A percentile compares a stretch with the other conserved stretches of the same genome.
Conservation (phyloP, 352 stramenopile genomes). For the Thraustochytrium striatum region DNA sequence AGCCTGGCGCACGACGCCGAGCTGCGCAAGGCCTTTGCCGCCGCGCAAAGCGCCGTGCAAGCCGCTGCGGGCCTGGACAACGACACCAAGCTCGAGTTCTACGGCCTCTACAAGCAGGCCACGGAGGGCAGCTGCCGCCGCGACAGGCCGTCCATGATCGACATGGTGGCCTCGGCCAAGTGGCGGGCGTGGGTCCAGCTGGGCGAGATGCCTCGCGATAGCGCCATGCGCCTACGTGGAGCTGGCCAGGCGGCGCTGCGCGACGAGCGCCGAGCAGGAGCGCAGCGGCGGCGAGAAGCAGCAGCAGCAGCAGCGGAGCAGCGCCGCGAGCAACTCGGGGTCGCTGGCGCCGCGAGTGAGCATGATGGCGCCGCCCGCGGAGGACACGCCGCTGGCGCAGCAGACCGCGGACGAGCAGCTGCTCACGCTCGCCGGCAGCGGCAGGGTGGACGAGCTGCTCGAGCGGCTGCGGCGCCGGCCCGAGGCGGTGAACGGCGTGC, state of each 20-base stretch:
- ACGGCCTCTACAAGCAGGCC: slow-evolving; percentile 83
- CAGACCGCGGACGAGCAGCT: slow-evolving; percentile 22
- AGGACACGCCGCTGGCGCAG: slow-evolving; percentile 8
- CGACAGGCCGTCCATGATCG: slow-evolving; percentile 68
- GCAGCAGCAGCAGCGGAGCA: not conserved
- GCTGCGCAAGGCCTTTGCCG: slow-evolving; percentile 2
- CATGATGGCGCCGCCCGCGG: not conserved
- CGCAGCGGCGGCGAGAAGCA: not conserved
- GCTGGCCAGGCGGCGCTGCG: slow-evolving; percentile 3
- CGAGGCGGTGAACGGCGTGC: no score
- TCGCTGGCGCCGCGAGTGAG: slow-evolving; percentile 31
- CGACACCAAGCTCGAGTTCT: slow-evolving; percentile 78
- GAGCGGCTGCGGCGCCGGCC: not conserved
- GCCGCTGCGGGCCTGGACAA: no score
- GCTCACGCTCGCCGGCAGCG: slow-evolving; percentile 22
- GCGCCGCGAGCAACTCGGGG: not conserved
- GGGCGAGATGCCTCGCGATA: not conserved
- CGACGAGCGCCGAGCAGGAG: not conserved
- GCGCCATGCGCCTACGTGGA: slow-evolving; percentile 44
- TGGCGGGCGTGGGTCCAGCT: slow-evolving; percentile 42
- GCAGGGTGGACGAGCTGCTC: slow-evolving; percentile 14
- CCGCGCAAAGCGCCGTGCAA: slow-evolving; percentile 49
- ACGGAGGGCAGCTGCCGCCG: slow-evolving; percentile 77
- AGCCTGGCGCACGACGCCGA: slow-evolving; percentile 4
- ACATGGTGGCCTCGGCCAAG: slow-evolving; percentile 48